phyloP scores from a whole-genome alignment of 805 yeast species.

The Pichia cephalocereana region DNA sequence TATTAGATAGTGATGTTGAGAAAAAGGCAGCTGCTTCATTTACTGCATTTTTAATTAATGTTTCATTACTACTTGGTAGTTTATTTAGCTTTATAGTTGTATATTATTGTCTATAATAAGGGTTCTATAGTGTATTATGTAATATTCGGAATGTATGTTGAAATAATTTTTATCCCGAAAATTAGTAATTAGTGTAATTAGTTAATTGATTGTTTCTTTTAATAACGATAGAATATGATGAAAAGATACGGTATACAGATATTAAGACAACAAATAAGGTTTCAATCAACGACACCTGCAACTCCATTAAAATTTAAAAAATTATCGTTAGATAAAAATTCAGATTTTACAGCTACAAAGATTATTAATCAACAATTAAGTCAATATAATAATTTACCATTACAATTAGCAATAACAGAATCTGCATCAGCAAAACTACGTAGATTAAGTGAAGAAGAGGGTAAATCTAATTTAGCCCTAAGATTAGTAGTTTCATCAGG shows the following conservation, averaged over 20 bases:
- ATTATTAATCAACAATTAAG: constrained; percentile 25
- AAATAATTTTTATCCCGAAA: too few species aligned
- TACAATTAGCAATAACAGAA: constrained; percentile 38
- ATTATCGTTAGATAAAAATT: constrained; percentile 11
- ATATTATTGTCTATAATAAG: neutral
- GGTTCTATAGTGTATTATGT: neutral
- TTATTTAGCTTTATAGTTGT: constrained; percentile 61
- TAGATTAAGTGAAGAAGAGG: constrained; percentile 41
- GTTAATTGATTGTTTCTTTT: too few species aligned
- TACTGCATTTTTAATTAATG: constrained; percentile 67
- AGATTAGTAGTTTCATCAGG: constrained; percentile 83
- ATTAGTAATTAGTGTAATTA: too few species aligned
- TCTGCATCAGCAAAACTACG: constrained; percentile 45
- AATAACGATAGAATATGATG: too few species aligned
- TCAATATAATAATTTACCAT: constrained; percentile 27
- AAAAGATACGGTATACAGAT: neutral
- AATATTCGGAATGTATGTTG: too few species aligned
- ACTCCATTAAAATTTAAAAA: constrained; percentile 2
- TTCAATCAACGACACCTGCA: constrained; percentile 1
- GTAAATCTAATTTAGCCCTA: constrained; percentile 53
- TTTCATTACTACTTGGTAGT: constrained; percentile 77
- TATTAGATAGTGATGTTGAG: constrained; percentile 42
- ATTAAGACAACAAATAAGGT: neutral
- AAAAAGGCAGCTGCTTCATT: constrained; percentile 92
- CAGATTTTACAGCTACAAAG: constrained; percentile 26